These are phyloP conservation scores for Beta vulgaris DNA, from an alignment of 148 eudicot genomes.

Conservation along the genomic window DNA sequence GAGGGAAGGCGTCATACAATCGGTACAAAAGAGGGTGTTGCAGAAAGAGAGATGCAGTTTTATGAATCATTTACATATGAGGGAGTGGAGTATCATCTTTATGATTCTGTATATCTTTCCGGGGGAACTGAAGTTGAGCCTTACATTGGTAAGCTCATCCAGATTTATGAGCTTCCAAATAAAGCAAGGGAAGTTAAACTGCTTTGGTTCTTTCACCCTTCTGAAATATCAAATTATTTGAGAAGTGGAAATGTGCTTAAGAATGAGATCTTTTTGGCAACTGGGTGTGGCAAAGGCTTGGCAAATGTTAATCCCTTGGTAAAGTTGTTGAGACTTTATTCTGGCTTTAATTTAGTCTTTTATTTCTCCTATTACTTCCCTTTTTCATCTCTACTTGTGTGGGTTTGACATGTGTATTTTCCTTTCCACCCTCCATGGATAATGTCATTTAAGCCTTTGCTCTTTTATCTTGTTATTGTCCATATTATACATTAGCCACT, in stretches of 20 bases:
- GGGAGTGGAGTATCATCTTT: slow-evolving; percentile 46
- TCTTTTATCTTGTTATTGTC: background rate
- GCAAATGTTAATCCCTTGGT: slow-evolving; percentile 65
- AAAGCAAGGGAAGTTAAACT: slow-evolving; percentile 49
- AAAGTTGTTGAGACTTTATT: slow-evolving; percentile 4
- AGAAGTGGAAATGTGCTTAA: slow-evolving; percentile 26
- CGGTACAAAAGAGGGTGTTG: too few species aligned
- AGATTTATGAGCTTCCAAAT: slow-evolving; percentile 45
- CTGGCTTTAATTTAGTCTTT: background rate
- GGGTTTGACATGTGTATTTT: background rate
- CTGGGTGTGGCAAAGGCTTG: slow-evolving; percentile 57
- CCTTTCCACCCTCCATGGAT: background rate
- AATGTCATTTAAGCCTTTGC: background rate
- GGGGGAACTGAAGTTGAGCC: slow-evolving; percentile 46
- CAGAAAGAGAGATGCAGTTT: slow-evolving; percentile 42
- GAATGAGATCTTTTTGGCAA: slow-evolving; percentile 63
- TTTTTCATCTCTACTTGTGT: background rate
- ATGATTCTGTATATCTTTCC: slow-evolving; percentile 61
- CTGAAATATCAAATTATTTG: slow-evolving; percentile 47
- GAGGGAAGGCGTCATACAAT: slow-evolving; percentile 44
- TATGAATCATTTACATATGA: slow-evolving; percentile 66
- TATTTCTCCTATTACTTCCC: background rate
- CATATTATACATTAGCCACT: background rate
- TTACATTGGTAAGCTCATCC: slow-evolving; percentile 56
- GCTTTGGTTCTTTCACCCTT: slow-evolving; percentile 70